These are phyloP conservation scores for Penicillium frequentans DNA, from an alignment of 2,329 filamentous ascomycete genomes.

Conservation along the genomic window DNA sequence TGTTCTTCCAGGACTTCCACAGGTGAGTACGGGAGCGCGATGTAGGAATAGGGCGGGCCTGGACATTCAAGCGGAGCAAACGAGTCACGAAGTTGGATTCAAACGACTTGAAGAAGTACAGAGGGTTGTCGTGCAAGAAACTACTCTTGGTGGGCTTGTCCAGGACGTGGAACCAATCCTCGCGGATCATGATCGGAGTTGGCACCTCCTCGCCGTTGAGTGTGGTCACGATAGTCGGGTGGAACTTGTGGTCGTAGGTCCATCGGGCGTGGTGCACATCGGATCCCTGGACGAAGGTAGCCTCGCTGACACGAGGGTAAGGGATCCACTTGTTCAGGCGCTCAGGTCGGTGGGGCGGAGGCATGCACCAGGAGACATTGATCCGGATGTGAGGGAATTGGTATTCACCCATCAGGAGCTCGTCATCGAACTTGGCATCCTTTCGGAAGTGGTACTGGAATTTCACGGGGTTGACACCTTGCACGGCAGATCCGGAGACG, in stretches of 20 bases:
- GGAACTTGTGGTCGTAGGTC: constrained; percentile 5
- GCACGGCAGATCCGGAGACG: constrained; percentile 1
- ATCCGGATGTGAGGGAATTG: constrained; percentile 2
- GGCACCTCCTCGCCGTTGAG: background rate
- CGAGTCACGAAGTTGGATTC: background rate
- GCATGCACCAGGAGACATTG: constrained; percentile 3
- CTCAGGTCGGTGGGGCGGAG: constrained; percentile 1
- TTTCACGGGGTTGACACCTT: constrained; percentile 1
- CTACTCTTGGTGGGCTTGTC: constrained; percentile 2
- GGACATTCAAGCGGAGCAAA: background rate
- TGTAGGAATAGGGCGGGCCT: background rate
- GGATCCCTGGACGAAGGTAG: background rate
- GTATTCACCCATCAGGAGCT: constrained; percentile 2
- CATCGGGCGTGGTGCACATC: background rate
- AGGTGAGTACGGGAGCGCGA: background rate
- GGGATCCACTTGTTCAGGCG: constrained; percentile 4
- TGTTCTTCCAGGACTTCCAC: constrained; percentile 2
- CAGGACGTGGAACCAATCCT: constrained; percentile 4
- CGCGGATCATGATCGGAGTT: constrained; percentile 1
- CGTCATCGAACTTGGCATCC: constrained; percentile 3
- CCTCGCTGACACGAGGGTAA: constrained; percentile 2
- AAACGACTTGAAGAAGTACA: constrained; percentile 4
- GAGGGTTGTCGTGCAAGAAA: constrained; percentile 2
- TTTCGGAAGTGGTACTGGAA: constrained; percentile 1
- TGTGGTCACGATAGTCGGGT: background rate